Evolutionary conservation across 345 rosid genomes (phyloP).

Genomic region (Psidium friedrichsthalianum): DNA sequence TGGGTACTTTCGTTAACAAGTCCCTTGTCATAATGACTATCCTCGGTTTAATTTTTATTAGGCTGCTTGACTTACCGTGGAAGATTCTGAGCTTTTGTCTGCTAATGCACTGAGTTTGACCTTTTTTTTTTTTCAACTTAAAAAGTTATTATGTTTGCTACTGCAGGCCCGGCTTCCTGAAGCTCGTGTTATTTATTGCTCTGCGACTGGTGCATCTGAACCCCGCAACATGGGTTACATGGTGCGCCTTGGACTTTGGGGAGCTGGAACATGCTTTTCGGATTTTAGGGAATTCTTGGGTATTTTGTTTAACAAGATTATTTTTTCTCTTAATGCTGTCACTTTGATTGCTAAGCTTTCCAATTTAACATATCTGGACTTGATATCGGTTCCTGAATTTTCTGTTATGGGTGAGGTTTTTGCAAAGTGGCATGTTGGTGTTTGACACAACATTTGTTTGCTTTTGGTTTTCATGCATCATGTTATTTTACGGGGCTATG

Average conservation of each 20-base stretch:
- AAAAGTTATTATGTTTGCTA: not conserved
- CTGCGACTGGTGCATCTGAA: constrained; percentile 99
- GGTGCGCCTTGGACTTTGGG: constrained; percentile 99
- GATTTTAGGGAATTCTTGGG: constrained; percentile 72
- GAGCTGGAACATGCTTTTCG: constrained; percentile 75
- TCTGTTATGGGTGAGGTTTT: not conserved
- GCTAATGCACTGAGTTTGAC: not conserved
- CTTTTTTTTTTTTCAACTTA: not conserved
- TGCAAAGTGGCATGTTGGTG: too few species aligned
- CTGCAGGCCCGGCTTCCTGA: constrained; percentile 90
- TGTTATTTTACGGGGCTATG: not conserved
- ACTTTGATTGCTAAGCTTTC: not conserved
- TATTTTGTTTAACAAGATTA: constrained; percentile 46
- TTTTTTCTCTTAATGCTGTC: not conserved
- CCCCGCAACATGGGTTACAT: constrained; percentile 99
- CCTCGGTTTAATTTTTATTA: not conserved
- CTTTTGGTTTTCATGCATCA: not conserved
- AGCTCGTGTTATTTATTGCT: constrained; percentile 94
- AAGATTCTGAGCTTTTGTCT: not conserved
- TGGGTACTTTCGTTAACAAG: not conserved
- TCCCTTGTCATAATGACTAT: not conserved
- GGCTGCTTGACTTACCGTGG: not conserved
- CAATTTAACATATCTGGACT: not conserved
- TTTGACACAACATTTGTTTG: not conserved
- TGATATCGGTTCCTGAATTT: not conserved